A percentile compares a stretch with the other conserved stretches of the same genome.
These are phyloP conservation scores for Globisporangium okanoganense DNA, from an alignment of 352 stramenopile genomes.

Conservation along the genomic window DNA sequence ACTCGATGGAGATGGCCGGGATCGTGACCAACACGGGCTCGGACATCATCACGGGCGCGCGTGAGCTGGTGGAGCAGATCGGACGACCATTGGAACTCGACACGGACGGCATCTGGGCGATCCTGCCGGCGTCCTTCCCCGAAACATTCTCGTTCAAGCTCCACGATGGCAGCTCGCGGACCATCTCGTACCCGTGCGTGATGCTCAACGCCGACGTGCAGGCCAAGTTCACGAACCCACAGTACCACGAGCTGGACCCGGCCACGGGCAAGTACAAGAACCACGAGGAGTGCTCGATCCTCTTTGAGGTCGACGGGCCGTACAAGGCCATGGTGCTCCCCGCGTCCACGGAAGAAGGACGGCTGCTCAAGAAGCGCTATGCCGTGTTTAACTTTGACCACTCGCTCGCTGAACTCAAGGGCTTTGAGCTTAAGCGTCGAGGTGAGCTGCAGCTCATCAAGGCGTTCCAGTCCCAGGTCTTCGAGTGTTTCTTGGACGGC, in stretches of 20 bases:
- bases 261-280: slow-evolving; percentile 88
- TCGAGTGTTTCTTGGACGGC: slow-evolving; percentile 96
- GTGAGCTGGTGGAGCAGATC: slow-evolving; percentile 92
- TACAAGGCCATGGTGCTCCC: slow-evolving; percentile 99
- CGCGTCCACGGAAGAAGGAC: slow-evolving; percentile 97
- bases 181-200: slow-evolving; percentile 98
- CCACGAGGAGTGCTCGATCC: slow-evolving; percentile 97
- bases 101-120: slow-evolving; percentile 99
- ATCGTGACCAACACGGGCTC: slow-evolving; percentile 99
- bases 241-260: slow-evolving; percentile 78
- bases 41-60: slow-evolving; percentile 96
- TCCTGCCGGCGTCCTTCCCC: slow-evolving; percentile 97
- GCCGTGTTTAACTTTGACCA: slow-evolving; percentile 87
- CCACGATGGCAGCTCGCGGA: slow-evolving; percentile 57
- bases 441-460: slow-evolving; percentile 99
- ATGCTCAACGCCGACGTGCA: slow-evolving; percentile 99
- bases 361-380: slow-evolving; percentile 98
- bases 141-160: slow-evolving; percentile 95
- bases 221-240: slow-evolving; percentile 98
- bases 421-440: slow-evolving; percentile 98
- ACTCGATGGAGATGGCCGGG: slow-evolving; percentile 99
- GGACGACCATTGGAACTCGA: slow-evolving; percentile 97
- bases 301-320: slow-evolving; percentile 99
- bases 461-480: slow-evolving; percentile 98
- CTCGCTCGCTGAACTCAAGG: slow-evolving; percentile 76